phyloP scores from a whole-genome alignment of 2,329 filamentous ascomycete species.

The Penicillium digitatum region DNA sequence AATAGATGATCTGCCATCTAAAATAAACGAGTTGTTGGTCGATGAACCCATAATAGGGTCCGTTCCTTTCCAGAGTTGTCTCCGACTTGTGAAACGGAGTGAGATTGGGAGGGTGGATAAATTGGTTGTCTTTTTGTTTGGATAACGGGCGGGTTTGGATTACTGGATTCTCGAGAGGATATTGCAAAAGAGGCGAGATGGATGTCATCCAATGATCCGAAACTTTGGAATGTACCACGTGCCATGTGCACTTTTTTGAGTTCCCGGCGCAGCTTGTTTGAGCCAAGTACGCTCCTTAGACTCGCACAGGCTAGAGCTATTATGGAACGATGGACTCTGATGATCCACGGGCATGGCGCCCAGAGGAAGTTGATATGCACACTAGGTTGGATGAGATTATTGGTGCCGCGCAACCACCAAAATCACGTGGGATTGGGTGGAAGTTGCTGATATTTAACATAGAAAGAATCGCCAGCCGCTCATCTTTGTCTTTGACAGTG shows the following conservation, averaged over 20 bases:
- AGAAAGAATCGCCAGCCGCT: too few species aligned
- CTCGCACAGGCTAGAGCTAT: background rate
- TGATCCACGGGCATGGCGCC: constrained; percentile 51
- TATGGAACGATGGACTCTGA: too few species aligned
- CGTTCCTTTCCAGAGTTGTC: too few species aligned
- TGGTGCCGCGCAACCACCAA: constrained; percentile 41
- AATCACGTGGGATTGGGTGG: constrained; percentile 32
- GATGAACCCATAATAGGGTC: background rate
- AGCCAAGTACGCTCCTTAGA: background rate
- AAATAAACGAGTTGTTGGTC: background rate
- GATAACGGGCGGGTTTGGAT: too few species aligned
- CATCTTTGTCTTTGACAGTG: too few species aligned
- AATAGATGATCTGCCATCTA: background rate
- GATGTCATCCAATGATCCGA: background rate
- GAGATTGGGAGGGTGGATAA: background rate
- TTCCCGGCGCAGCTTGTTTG: background rate
- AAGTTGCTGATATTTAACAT: constrained; percentile 23
- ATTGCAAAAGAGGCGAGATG: background rate
- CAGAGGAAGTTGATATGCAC: constrained; percentile 51
- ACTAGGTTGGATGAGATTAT: constrained; percentile 53
- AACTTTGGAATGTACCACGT: background rate
- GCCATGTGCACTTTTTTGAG: too few species aligned
- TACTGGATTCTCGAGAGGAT: background rate
- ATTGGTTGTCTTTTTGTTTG: too few species aligned
- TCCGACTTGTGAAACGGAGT: too few species aligned